Conservation (phyloP, 768 basidiomycete species). For the Terana coerulea region DNA sequence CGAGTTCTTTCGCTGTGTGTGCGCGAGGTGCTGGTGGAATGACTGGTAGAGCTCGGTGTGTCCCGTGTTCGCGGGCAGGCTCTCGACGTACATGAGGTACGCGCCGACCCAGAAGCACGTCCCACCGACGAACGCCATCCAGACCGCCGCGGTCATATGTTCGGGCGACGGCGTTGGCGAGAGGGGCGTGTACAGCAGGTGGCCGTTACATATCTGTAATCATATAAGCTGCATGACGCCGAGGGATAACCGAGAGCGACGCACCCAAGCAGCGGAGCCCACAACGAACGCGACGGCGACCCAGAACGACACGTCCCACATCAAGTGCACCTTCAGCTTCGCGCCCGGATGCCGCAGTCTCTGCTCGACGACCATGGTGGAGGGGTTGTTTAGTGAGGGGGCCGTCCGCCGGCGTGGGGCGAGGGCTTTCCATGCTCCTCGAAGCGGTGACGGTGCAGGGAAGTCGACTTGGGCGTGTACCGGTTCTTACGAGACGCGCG, state of each 20-base stretch:
- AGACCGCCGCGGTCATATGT: conserved; percentile 30
- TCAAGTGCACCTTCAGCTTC: conserved; percentile 18
- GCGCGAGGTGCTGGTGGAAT: not conserved
- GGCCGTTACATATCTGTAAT: conserved; percentile 57
- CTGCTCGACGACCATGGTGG: conserved; percentile 10
- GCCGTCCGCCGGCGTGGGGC: not conserved
- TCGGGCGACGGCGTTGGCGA: conserved; percentile 7
- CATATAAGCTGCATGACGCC: conserved; percentile 39
- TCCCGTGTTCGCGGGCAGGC: conserved; percentile 40
- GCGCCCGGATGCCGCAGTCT: conserved; percentile 15
- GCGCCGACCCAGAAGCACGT: conserved; percentile 58
- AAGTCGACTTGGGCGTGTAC: conserved; percentile 13
- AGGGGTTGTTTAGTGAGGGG: not conserved
- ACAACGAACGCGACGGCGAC: conserved; percentile 23
- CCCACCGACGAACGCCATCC: conserved; percentile 55
- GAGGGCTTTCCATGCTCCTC: not conserved
- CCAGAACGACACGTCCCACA: conserved; percentile 24
- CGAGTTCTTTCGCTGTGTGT: not conserved
- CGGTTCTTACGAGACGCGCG: conserved; percentile 27
- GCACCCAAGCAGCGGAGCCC: conserved; percentile 20
- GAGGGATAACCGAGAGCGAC: conserved; percentile 11
- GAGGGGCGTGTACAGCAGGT: conserved; percentile 48
- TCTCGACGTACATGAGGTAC: conserved; percentile 50
- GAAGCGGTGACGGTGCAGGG: not conserved
- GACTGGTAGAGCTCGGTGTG: conserved; percentile 36